Base-by-base conservation (phyloP, 2,329 filamentous ascomycete genomes). In the Albifimbria verrucaria region DNA sequence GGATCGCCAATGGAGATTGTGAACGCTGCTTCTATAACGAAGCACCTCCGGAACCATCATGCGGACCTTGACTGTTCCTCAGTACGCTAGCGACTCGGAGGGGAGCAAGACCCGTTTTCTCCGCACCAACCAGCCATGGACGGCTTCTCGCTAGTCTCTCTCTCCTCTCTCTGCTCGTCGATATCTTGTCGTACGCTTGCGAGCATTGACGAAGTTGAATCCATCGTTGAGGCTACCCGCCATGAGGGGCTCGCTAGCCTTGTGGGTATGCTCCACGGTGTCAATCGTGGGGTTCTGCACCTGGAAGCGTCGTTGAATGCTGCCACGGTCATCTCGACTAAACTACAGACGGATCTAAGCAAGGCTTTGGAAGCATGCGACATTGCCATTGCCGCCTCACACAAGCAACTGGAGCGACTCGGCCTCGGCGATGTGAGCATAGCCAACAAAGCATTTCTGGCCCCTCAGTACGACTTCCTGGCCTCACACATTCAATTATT, bases 391-490 rank as follows among this genome's bases (percentile, higher is more conserved):
- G 68, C 65, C 1, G 59, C 59, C 17, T 47, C 72, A 36, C 64
- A 65, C 41, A 72, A 72, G 55, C 69, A 72, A 60, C 49, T 68
- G 1, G 64, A 67, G 62, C 61, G 68, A 4, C 52, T 72, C 48
- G 62, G 65, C 26, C 51, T 59, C 0, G 58, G 62, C 20, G 66
- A 59, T 20, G 52, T 65, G 22, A 46, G 48, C 1, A 48, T 54
- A 12, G 15, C 69, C 21, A 62, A 69, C 50, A 52, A 55, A 22
- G 58, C 59, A 9, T 65, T 65, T 54, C 28, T 71, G 23, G 25
- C 49, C 7, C 59, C 58, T 17, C 62, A 68, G 10, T 55, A 58
- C 24, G 54, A 63, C 24, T 55, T 61, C 2, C 50, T 69, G 4
- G 49, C 55, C 22, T 54, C 62, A 5, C 66, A 64, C 54, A 56